Percentiles rank a stretch among this genome's conserved stretches.
These are phyloP conservation scores for Chaetomidium leptoderma DNA, from an alignment of 495 filamentous ascomycete genomes.

Conservation along the genomic window DNA sequence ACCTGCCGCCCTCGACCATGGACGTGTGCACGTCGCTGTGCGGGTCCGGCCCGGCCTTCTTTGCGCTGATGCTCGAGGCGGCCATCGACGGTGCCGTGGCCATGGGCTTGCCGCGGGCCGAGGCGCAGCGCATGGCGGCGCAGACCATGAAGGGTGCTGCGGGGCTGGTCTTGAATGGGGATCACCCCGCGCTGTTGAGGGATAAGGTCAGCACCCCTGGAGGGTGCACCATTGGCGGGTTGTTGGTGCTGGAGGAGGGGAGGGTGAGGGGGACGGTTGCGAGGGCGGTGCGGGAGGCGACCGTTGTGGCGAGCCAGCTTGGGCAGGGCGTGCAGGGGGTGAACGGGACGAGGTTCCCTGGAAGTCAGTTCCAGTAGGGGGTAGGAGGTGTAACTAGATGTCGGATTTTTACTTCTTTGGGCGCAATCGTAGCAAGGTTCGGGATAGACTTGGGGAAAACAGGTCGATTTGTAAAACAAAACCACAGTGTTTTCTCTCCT, in stretches of 20 bases:
- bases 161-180: conserved; percentile 62
- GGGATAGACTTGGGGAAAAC: background rate
- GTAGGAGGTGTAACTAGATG: background rate
- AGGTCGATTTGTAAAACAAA: background rate
- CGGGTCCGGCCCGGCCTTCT: conserved; percentile 75
- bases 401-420: background rate
- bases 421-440: background rate
- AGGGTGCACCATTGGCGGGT: conserved; percentile 73
- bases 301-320: conserved; percentile 67
- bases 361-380: conserved; percentile 18
- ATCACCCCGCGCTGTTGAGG: conserved; percentile 69
- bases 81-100: conserved; percentile 75
- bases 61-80: conserved; percentile 71
- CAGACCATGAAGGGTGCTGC: conserved; percentile 74
- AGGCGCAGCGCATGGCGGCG: conserved; percentile 76
- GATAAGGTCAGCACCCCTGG: conserved; percentile 79
- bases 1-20: conserved; percentile 63
- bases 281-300: conserved; percentile 71
- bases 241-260: conserved; percentile 73
- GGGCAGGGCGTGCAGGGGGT: conserved; percentile 53
- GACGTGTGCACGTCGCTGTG: conserved; percentile 71
- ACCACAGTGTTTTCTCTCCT: too few species aligned
- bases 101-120: conserved; percentile 71
- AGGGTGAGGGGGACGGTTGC: conserved; percentile 64
- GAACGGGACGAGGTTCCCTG: conserved; percentile 36